These are phyloP conservation scores for Ascochyta rabiei DNA, from an alignment of 2,329 filamentous ascomycete species.

Conservation along the genomic window DNA sequence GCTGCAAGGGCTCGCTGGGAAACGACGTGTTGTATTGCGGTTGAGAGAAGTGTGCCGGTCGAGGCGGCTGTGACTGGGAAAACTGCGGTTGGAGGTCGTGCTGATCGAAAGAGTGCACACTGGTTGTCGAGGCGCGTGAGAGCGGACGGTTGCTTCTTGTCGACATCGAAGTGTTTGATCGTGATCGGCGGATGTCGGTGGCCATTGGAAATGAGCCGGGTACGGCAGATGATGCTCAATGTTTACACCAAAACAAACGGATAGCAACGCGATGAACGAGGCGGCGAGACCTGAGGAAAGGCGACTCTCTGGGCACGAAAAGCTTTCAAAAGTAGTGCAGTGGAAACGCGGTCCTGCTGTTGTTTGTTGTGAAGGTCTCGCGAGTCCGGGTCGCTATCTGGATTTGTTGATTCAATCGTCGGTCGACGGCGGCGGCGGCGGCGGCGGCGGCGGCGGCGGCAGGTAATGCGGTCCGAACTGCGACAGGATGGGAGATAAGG, in stretches of 20 bases:
- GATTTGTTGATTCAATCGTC: constrained; percentile 2
- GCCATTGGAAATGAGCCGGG: constrained; percentile 38
- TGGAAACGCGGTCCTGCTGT: constrained; percentile 18
- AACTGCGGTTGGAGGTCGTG: constrained; percentile 34
- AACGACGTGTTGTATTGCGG: constrained; percentile 39
- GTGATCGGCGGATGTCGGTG: constrained; percentile 50
- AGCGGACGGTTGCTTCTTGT: constrained; percentile 53
- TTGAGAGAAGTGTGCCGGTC: constrained; percentile 24
- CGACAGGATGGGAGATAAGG: constrained; percentile 13
- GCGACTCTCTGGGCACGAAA: neutral
- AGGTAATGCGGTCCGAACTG: constrained; percentile 14
- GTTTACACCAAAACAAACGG: constrained; percentile 47
- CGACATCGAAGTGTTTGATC: constrained; percentile 54
- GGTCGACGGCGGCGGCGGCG: constrained; percentile 14
- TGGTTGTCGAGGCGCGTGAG: constrained; percentile 58
- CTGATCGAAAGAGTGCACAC: constrained; percentile 50
- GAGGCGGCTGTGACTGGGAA: constrained; percentile 23
- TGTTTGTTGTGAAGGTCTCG: constrained; percentile 16
- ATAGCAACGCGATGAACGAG: constrained; percentile 19
- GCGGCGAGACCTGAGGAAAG: neutral
- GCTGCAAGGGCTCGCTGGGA: constrained; percentile 37
- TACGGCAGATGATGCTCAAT: constrained; percentile 20
- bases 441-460: constrained; percentile 16
- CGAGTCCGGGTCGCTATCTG: constrained; percentile 1
- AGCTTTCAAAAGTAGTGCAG: neutral